Percentiles rank a stretch among this genome's conserved stretches.
Conservation (phyloP, 257 asterid genomes). For the Plantago ovata region DNA sequence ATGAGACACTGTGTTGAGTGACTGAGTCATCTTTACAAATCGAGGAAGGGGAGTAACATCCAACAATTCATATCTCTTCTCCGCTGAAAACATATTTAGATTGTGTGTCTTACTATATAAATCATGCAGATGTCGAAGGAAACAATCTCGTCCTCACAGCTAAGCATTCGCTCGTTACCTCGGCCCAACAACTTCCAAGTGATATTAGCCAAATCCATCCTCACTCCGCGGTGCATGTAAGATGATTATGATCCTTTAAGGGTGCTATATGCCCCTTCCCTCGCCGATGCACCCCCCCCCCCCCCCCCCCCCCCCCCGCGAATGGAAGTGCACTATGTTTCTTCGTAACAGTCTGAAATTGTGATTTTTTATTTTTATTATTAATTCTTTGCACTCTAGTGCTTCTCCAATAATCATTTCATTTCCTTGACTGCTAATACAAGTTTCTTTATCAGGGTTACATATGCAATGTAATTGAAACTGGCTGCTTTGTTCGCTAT, state of each 20-base stretch:
- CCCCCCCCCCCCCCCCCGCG: no score
- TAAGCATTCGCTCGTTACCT: slow-evolving; percentile 68
- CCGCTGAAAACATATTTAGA: background rate
- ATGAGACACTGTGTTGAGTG: background rate
- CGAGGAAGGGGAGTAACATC: background rate
- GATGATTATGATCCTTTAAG: slow-evolving; percentile 18
- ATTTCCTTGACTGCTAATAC: slow-evolving; percentile 9
- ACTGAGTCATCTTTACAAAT: background rate
- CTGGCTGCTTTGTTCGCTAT: slow-evolving; percentile 94
- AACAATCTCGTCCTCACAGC: slow-evolving; percentile 70
- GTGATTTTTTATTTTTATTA: no score
- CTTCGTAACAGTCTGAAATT: no score
- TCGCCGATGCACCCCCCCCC: no score
- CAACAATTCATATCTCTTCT: background rate
- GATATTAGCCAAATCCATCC: slow-evolving; percentile 62
- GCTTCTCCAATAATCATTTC: no score
- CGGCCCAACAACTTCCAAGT: slow-evolving; percentile 63
- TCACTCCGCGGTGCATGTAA: slow-evolving; percentile 83
- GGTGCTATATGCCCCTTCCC: no score
- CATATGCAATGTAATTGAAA: slow-evolving; percentile 81
- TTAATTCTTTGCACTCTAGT: no score
- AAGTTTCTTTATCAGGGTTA: slow-evolving; percentile 70
- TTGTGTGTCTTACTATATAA: slow-evolving; percentile 12
- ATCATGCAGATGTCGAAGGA: slow-evolving; percentile 75
- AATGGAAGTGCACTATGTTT: no score